Evolutionary conservation across 2,329 filamentous ascomycete genomes (phyloP).

Genomic region (Passalora sequoiae): DNA sequence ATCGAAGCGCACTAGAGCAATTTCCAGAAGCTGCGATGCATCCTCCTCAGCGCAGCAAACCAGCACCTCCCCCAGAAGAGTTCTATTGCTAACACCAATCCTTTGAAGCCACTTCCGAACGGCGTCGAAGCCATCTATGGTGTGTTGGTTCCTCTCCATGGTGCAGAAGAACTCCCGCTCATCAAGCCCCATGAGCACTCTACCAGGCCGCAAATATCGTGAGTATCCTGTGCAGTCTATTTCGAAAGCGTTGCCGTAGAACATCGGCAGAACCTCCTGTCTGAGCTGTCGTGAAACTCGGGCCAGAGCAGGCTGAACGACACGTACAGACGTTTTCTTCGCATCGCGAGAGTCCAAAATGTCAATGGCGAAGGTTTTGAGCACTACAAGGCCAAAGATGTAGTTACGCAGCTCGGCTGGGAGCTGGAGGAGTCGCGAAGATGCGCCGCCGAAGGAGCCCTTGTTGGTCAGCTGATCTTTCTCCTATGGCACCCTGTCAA

Average conservation of each 20-base stretch:
- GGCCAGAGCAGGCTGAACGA: neutral
- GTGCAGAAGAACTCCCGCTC: neutral
- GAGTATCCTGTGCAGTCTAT: neutral
- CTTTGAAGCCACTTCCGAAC: conserved; percentile 1
- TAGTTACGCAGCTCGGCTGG: conserved; percentile 92
- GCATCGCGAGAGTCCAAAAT: neutral
- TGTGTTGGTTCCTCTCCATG: neutral
- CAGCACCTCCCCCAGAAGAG: neutral
- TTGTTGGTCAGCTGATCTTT: conserved; percentile 1
- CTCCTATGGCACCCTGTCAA: neutral
- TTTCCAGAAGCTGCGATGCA: neutral
- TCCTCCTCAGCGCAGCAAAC: conserved; percentile 5
- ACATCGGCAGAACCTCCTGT: conserved; percentile 2
- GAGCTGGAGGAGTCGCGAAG: neutral
- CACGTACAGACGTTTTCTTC: neutral
- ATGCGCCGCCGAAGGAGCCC: neutral
- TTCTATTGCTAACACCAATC: neutral
- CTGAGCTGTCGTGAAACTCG: neutral
- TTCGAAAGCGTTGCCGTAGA: conserved; percentile 3
- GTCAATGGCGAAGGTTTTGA: conserved; percentile 2
- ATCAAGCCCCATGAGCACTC: neutral
- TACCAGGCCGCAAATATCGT: neutral
- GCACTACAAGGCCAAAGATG: conserved; percentile 65
- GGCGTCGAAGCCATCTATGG: neutral
- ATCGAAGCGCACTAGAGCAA: conserved; percentile 1